Evolutionary conservation across 805 yeast species (phyloP).

Genomic region (Spencermartinsiella europaea): DNA sequence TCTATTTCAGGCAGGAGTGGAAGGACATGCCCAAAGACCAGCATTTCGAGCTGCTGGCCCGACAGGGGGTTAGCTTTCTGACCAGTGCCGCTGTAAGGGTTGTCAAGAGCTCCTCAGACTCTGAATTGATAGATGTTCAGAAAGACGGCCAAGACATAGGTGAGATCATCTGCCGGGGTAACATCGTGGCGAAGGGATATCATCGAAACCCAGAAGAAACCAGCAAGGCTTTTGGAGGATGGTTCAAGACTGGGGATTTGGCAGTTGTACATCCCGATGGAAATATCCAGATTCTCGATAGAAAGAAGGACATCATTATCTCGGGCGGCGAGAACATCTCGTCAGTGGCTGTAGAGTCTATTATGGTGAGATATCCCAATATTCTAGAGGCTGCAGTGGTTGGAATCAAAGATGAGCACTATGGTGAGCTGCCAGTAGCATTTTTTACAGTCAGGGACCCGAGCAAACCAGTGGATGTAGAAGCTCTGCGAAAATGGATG

Average conservation of each 20-base stretch:
- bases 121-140: conserved; percentile 23
- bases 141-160: conserved; percentile 31
- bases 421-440: conserved; percentile 34
- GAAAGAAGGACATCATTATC: conserved; percentile 35
- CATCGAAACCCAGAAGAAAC: conserved; percentile 32
- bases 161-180: conserved; percentile 32
- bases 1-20: conserved; percentile 32
- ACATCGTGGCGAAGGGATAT: conserved; percentile 31
- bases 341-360: conserved; percentile 31
- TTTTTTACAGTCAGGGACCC: conserved; percentile 23
- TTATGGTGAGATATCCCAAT: conserved; percentile 24
- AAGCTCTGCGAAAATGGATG: conserved; percentile 23
- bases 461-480: conserved; percentile 11
- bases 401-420: conserved; percentile 29
- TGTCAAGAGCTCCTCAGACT: conserved; percentile 16
- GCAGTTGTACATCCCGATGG: conserved; percentile 35
- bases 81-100: conserved; percentile 28
- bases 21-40: conserved; percentile 24
- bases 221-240: conserved; percentile 30
- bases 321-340: conserved; percentile 36
- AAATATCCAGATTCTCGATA: conserved; percentile 30
- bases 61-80: conserved; percentile 33
- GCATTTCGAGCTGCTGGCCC: conserved; percentile 26
- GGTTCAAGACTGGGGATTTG: conserved; percentile 34
- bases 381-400: conserved; percentile 33